Evolutionary conservation across 148 eudicot genomes (phyloP).

Genomic region (Persicaria tinctoria): DNA sequence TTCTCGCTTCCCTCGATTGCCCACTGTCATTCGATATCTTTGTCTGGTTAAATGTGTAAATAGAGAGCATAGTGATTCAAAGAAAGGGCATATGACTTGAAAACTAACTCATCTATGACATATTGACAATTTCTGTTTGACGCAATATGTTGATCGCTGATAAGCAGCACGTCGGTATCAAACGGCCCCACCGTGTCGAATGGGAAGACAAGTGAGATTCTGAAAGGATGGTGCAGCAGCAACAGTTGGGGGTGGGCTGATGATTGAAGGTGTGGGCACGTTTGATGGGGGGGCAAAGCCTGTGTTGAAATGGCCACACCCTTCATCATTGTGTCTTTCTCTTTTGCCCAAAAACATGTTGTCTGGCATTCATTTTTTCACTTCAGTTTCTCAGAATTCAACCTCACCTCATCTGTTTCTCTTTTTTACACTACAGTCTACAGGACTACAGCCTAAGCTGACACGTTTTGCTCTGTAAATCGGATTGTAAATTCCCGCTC

Average conservation of each 20-base stretch:
- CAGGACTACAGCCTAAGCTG: too few relatives aligned
- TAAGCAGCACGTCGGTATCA: too few relatives aligned
- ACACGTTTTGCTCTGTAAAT: too few relatives aligned
- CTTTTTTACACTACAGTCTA: too few relatives aligned
- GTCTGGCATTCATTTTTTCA: neutral
- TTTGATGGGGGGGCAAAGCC: neutral
- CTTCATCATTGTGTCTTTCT: slow-evolving; percentile 8
- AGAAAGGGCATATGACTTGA: slow-evolving; percentile 1
- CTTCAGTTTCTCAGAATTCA: too few relatives aligned
- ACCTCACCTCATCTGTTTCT: too few relatives aligned
- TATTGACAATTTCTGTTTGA: too few relatives aligned
- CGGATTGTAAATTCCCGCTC: too few relatives aligned
- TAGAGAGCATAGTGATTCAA: slow-evolving; percentile 35
- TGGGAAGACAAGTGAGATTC: slow-evolving; percentile 3
- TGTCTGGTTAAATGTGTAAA: slow-evolving; percentile 39
- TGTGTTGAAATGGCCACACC: neutral
- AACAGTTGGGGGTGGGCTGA: neutral
- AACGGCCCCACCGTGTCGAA: slow-evolving; percentile 15
- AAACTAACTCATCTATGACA: neutral
- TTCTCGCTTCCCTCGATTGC: neutral
- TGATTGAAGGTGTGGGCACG: neutral
- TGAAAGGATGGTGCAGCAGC: neutral
- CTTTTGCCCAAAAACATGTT: neutral
- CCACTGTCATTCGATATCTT: slow-evolving; percentile 1
- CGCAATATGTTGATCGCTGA: too few relatives aligned